Evolutionary conservation across 257 asterid genomes (phyloP).

Genomic region (Salvia hispanica): DNA sequence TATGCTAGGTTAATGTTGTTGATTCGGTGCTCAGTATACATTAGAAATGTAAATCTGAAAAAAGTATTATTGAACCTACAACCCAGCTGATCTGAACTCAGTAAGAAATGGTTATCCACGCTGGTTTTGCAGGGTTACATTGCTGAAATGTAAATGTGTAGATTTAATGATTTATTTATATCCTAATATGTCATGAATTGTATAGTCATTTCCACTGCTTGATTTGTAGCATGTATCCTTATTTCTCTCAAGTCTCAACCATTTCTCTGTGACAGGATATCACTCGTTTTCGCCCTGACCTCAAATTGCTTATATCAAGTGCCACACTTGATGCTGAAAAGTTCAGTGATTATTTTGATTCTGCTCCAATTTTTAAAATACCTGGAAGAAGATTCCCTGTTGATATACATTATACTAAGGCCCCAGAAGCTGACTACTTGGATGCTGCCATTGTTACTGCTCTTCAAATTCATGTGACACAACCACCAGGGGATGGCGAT

Average conservation of each 20-base stretch:
- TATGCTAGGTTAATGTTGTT: constrained; percentile 6
- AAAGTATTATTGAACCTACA: background rate
- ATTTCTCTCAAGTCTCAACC: constrained; percentile 20
- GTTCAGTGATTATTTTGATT: constrained; percentile 67
- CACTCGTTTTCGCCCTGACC: constrained; percentile 81
- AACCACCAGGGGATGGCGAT: constrained; percentile 91
- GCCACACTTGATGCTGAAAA: constrained; percentile 94
- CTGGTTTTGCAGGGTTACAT: background rate
- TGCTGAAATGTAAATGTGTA: background rate
- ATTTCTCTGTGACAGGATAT: constrained; percentile 56
- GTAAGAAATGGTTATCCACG: constrained; percentile 1
- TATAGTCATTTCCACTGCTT: constrained; percentile 10
- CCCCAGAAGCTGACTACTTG: constrained; percentile 97
- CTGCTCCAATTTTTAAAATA: constrained; percentile 74
- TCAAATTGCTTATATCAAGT: constrained; percentile 87
- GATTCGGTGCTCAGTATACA: background rate
- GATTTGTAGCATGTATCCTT: background rate
- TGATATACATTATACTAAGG: constrained; percentile 85
- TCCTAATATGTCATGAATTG: background rate
- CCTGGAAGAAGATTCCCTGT: constrained; percentile 97
- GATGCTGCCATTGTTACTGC: constrained; percentile 92
- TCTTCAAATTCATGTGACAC: constrained; percentile 85
- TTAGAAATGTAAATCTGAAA: background rate
- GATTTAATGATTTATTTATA: background rate
- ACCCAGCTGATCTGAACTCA: background rate